Conservation (phyloP, 2,329 filamentous ascomycete genomes). For the Colletotrichum magnum region DNA sequence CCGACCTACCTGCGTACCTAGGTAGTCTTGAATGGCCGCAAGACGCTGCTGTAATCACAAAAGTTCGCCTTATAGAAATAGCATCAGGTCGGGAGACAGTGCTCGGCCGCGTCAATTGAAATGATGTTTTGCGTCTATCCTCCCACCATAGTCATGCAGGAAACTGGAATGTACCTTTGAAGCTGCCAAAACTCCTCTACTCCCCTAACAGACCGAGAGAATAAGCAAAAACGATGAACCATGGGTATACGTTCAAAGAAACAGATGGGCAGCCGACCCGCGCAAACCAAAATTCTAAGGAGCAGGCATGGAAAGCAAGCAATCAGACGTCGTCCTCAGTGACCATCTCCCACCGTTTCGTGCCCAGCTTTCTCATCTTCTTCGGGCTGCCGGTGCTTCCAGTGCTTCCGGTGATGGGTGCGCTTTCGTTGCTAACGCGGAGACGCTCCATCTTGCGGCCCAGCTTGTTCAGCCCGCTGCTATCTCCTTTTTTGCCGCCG, state of each 20-base stretch:
- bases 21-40: not conserved
- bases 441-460: slow-evolving; percentile 66
- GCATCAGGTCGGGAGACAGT: slow-evolving; percentile 4
- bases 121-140: not conserved
- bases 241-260: slow-evolving; percentile 36
- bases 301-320: not conserved
- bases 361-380: slow-evolving; percentile 65
- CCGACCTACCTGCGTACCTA: too few relatives aligned
- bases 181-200: slow-evolving; percentile 11
- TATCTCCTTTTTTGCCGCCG: slow-evolving; percentile 41
- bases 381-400: slow-evolving; percentile 62
- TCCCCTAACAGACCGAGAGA: not conserved
- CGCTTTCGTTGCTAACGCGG: slow-evolving; percentile 58
- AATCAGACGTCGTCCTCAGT: slow-evolving; percentile 52
- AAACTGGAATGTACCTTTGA: not conserved
- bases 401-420: slow-evolving; percentile 46
- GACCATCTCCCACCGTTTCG: slow-evolving; percentile 64
- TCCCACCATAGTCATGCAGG: not conserved
- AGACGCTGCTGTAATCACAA: not conserved
- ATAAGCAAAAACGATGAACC: not conserved
- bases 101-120: not conserved
- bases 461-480: slow-evolving; percentile 52
- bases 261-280: slow-evolving; percentile 23
- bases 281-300: not conserved
- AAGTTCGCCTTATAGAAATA: not conserved